Evolutionary conservation across 2,329 filamentous ascomycete species (phyloP).

Genomic region (Pyrenophora teres): DNA sequence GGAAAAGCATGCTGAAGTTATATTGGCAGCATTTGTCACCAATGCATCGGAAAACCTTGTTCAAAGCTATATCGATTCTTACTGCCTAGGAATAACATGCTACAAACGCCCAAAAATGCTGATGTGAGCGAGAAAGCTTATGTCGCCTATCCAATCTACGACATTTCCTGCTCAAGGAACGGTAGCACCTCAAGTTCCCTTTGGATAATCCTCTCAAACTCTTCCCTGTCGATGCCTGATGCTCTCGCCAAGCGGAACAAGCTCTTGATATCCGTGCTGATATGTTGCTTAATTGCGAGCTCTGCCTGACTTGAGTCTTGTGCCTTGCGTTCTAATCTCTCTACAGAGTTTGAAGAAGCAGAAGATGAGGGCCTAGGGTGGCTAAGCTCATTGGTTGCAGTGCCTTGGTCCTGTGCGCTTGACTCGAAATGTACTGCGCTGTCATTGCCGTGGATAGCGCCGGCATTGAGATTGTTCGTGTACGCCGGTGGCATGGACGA

Average conservation of each 20-base stretch:
- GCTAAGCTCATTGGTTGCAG: constrained; percentile 36
- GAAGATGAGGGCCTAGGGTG: constrained; percentile 45
- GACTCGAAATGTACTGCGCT: constrained; percentile 31
- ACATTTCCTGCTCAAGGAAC: constrained; percentile 65
- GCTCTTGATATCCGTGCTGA: constrained; percentile 77
- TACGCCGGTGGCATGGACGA: constrained; percentile 36
- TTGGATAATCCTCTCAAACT: constrained; percentile 74
- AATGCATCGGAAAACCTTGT: not conserved
- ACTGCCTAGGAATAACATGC: constrained; percentile 6
- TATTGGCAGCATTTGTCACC: too few species aligned
- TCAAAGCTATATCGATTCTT: not conserved
- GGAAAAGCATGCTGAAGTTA: too few species aligned
- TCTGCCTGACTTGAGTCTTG: constrained; percentile 67
- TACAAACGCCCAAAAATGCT: constrained; percentile 17
- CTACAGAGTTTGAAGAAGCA: constrained; percentile 59
- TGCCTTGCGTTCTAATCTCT: constrained; percentile 61
- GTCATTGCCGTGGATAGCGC: constrained; percentile 14
- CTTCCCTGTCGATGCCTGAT: constrained; percentile 72
- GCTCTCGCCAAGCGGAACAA: constrained; percentile 72
- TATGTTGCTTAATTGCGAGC: constrained; percentile 77
- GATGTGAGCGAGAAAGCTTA: not conserved
- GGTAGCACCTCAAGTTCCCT: constrained; percentile 72
- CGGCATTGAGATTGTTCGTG: constrained; percentile 9
- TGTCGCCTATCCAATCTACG: constrained; percentile 1
- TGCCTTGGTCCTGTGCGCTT: constrained; percentile 25